Conservation (phyloP, 768 basidiomycete genomes). For the Podaxis sp. region DNA sequence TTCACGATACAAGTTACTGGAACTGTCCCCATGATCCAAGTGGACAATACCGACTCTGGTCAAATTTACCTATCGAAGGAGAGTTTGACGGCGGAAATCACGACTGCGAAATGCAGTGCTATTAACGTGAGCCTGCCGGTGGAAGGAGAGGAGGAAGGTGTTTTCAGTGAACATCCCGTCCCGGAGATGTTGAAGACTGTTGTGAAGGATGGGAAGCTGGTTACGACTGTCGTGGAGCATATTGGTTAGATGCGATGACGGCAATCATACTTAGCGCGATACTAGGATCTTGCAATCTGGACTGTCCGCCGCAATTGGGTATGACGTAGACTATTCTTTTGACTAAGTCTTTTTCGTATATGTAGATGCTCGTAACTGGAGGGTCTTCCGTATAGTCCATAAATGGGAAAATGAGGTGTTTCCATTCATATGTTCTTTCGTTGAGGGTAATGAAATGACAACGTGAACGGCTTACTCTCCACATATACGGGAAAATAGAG, state of each 20-base stretch:
- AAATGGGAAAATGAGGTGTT: background rate
- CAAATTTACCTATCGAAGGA: slow-evolving; percentile 90
- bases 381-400: background rate
- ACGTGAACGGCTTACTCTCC: background rate
- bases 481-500: background rate
- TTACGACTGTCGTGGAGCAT: slow-evolving; percentile 91
- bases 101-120: slow-evolving; percentile 89
- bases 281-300: background rate
- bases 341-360: too few relatives aligned
- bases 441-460: background rate
- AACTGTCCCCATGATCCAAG: slow-evolving; percentile 84
- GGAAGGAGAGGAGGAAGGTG: slow-evolving; percentile 86
- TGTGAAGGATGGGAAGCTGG: slow-evolving; percentile 77
- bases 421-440: background rate
- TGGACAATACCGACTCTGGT: slow-evolving; percentile 94
- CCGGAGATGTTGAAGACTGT: slow-evolving; percentile 96
- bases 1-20: slow-evolving; percentile 94
- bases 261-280: background rate
- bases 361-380: too few relatives aligned
- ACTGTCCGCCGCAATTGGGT: background rate
- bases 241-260: slow-evolving; percentile 39
- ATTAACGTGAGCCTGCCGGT: slow-evolving; percentile 90
- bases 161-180: slow-evolving; percentile 85
- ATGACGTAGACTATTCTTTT: background rate
- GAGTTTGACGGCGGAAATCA: slow-evolving; percentile 78